Conservation (phyloP, 805 yeast species). For the Yamadazyma endophytica region DNA sequence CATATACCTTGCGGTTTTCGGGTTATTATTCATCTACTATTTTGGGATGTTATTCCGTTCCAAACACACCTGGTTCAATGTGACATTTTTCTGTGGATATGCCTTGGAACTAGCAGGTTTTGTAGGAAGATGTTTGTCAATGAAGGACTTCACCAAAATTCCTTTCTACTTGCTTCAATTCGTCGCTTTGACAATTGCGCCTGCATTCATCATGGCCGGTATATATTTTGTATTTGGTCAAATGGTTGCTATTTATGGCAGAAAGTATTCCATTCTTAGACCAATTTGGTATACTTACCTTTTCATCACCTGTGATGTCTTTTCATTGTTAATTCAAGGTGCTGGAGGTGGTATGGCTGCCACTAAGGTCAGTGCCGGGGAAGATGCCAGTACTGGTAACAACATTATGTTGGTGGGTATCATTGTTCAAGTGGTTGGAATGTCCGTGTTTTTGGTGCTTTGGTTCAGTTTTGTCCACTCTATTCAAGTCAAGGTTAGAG, state of each 20-base stretch:
- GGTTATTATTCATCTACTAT: constrained; percentile 16
- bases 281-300: constrained; percentile 40
- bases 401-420: constrained; percentile 36
- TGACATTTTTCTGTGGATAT: constrained; percentile 29
- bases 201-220: constrained; percentile 40
- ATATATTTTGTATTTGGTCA: constrained; percentile 35
- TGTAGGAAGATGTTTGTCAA: constrained; percentile 29
- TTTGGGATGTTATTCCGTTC: constrained; percentile 22
- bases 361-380: constrained; percentile 14
- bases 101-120: constrained; percentile 30
- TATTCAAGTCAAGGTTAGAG: constrained; percentile 20
- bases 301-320: constrained; percentile 30
- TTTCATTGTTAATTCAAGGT: constrained; percentile 32
- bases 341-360: constrained; percentile 36
- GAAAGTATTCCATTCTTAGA: constrained; percentile 29
- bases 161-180: constrained; percentile 25
- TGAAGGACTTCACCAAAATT: constrained; percentile 17
- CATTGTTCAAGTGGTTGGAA: constrained; percentile 30
- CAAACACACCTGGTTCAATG: constrained; percentile 32
- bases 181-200: constrained; percentile 30
- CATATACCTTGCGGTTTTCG: constrained; percentile 23
- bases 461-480: constrained; percentile 30
- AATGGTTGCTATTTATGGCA: constrained; percentile 29
- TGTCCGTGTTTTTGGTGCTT: constrained; percentile 27
- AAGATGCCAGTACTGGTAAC: constrained; percentile 23